phyloP scores from a whole-genome alignment of 2,329 filamentous ascomycete genomes.

The Aspergillus nomiae region DNA sequence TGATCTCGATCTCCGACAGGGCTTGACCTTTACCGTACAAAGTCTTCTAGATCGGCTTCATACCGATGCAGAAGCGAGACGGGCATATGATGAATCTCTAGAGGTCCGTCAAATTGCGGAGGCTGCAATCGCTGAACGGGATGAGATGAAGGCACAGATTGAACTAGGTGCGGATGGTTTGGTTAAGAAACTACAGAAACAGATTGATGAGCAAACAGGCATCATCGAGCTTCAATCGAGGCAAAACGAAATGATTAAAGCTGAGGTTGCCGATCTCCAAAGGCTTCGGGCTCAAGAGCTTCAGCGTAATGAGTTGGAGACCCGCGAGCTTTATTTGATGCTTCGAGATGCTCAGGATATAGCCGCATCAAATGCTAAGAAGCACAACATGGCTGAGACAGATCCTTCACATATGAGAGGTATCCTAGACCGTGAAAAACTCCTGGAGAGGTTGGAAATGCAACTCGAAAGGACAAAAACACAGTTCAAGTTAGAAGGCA shows the following conservation, averaged over 20 bases:
- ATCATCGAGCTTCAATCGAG: slow-evolving; percentile 87
- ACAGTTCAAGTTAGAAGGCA: slow-evolving; percentile 93
- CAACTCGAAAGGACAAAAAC: slow-evolving; percentile 97
- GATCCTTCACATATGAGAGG: slow-evolving; percentile 82
- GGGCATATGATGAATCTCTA: slow-evolving; percentile 86
- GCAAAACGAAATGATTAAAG: slow-evolving; percentile 84
- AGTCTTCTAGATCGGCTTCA: slow-evolving; percentile 92
- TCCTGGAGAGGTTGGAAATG: slow-evolving; percentile 93
- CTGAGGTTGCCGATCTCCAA: slow-evolving; percentile 84
- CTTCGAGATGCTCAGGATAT: slow-evolving; percentile 95
- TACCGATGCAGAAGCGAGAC: slow-evolving; percentile 91
- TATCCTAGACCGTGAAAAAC: slow-evolving; percentile 85
- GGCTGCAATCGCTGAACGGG: slow-evolving; percentile 91
- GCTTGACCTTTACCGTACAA: slow-evolving; percentile 95
- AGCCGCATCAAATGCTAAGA: slow-evolving; percentile 81
- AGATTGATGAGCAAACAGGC: slow-evolving; percentile 87
- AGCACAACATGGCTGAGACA: slow-evolving; percentile 58
- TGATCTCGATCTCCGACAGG: slow-evolving; percentile 97
- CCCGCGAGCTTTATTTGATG: slow-evolving; percentile 96
- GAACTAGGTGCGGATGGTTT: slow-evolving; percentile 91
- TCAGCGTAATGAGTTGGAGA: slow-evolving; percentile 93
- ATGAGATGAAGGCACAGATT: slow-evolving; percentile 87
- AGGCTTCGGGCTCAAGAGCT: slow-evolving; percentile 84
- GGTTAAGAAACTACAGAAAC: slow-evolving; percentile 87
- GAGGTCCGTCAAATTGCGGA: slow-evolving; percentile 92